phyloP scores from a whole-genome alignment of 352 stramenopile genomes.

The Phytophthora kernoviae region DNA sequence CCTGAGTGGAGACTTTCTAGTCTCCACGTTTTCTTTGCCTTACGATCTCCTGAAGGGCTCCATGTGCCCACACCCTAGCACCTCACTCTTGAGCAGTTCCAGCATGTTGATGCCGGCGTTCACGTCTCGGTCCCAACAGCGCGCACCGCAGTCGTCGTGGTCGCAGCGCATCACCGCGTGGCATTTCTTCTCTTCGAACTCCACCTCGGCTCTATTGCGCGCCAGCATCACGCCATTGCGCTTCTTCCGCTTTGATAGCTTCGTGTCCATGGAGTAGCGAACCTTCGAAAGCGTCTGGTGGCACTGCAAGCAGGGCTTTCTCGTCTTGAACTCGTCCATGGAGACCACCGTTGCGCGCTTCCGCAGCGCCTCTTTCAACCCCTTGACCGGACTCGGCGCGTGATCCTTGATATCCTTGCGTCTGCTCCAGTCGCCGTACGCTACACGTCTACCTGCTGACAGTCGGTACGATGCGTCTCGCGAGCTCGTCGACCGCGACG shows the following conservation, averaged over 20 bases:
- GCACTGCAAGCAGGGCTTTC: slow-evolving; percentile 30
- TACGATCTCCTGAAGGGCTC: too few relatives aligned
- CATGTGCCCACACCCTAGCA: background rate
- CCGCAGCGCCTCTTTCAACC: slow-evolving; percentile 10
- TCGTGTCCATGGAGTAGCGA: slow-evolving; percentile 7
- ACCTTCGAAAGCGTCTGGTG: slow-evolving; percentile 21
- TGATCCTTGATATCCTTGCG: slow-evolving; percentile 20
- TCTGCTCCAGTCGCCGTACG: slow-evolving; percentile 15
- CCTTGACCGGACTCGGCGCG: slow-evolving; percentile 23
- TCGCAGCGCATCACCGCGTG: slow-evolving; percentile 2
- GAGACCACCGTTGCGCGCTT: slow-evolving; percentile 28
- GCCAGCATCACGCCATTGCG: slow-evolving; percentile 7
- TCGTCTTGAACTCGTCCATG: slow-evolving; percentile 34
- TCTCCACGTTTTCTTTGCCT: too few relatives aligned
- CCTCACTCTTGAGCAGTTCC: slow-evolving; percentile 11
- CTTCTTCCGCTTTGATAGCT: slow-evolving; percentile 10
- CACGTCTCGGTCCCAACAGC: slow-evolving; percentile 19
- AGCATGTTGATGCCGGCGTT: slow-evolving; percentile 29
- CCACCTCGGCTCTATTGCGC: slow-evolving; percentile 5
- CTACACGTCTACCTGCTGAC: slow-evolving; percentile 4
- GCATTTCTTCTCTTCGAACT: slow-evolving; percentile 13
- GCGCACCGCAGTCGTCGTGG: background rate
- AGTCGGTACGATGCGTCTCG: slow-evolving; percentile 8
- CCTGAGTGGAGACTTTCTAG: too few relatives aligned
- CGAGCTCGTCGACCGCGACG: background rate